A percentile compares a stretch with the other conserved stretches of the same genome.
phyloP scores from a whole-genome alignment of 768 basidiomycete genomes.

The Hydnum rufescens region DNA sequence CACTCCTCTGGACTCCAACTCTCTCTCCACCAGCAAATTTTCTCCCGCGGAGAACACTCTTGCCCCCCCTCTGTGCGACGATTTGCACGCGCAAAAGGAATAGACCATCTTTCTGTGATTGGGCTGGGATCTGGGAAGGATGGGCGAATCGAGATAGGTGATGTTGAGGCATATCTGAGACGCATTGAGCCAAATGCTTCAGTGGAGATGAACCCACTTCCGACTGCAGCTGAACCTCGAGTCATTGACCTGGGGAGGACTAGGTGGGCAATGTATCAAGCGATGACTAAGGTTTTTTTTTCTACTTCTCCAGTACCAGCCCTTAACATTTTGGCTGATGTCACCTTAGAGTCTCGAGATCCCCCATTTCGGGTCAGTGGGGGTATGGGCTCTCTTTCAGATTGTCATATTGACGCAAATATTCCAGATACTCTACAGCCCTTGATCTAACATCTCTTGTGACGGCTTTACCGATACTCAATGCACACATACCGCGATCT shows the following conservation, averaged over 20 bases:
- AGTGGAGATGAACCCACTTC: background rate
- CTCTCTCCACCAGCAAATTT: background rate
- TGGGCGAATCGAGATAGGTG: slow-evolving; percentile 55
- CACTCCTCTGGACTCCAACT: background rate
- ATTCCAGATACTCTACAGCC: slow-evolving; percentile 43
- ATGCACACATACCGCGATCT: slow-evolving; percentile 41
- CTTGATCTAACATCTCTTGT: slow-evolving; percentile 57
- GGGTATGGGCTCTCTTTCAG: background rate
- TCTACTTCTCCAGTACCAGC: background rate
- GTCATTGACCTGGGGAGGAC: slow-evolving; percentile 53
- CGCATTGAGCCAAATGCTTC: slow-evolving; percentile 11
- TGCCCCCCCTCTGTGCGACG: slow-evolving; percentile 62
- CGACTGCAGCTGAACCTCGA: slow-evolving; percentile 4
- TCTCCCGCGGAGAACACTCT: slow-evolving; percentile 24
- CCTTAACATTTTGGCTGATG: background rate
- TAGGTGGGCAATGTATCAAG: slow-evolving; percentile 72
- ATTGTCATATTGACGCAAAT: slow-evolving; percentile 2
- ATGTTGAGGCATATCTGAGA: slow-evolving; percentile 48
- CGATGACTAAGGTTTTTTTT: slow-evolving; percentile 53
- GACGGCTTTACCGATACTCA: slow-evolving; percentile 40
- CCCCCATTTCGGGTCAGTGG: slow-evolving; percentile 56
- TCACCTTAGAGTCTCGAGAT: slow-evolving; percentile 51
- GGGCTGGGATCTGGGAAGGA: slow-evolving; percentile 51
- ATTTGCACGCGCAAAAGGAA: slow-evolving; percentile 42
- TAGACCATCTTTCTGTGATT: slow-evolving; percentile 34